Base-by-base conservation (phyloP, 805 yeast genomes). In the Candida insectorum region DNA sequence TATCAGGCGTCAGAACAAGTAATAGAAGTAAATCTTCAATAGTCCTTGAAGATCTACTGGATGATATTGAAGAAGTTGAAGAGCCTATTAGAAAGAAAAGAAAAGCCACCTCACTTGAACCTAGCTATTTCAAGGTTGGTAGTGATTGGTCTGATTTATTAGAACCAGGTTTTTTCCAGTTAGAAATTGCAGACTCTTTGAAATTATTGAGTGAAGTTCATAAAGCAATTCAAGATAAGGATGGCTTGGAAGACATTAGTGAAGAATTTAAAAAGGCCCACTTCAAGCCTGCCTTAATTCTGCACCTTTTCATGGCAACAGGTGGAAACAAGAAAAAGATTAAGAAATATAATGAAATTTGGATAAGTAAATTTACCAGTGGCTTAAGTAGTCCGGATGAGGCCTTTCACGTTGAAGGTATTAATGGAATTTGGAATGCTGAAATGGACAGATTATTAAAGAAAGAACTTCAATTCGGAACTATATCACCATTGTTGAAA, bases 301-400 rank as follows among this genome's bases (percentile, higher is more conserved):
- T 45, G 12, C 52, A 48, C 32, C 40, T 49, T 11, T 28, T 52
- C 10, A 45, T 31, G 39, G 26, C 44, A 12, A 40, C 52, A 1
- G 34, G 39, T 30, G 49, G 47, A 11, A 40, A 44, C 17, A 26
- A 37, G 3, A 17, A 26, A 4, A 36, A 26, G n/a, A 41, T 48
- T 6, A 39, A 32, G 27, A 20, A 24, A 13, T 48, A 30, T 23
- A 39, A 41, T 21, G 33, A 32, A 9, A 24, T 24, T 8, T 48
- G 48, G 43, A 26, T 44, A 11, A 21, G 28, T 6, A n/a, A 15
- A 15, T 15, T 12, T 27, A 10, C 7, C 14, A 10, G 8, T 14
- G 11, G 21, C 30, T 19, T 23, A 25, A 23, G 13, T 24, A 24
- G 17, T 16, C 19, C 28, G n/a, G 23, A 30, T 6, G 6, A 15